These are phyloP conservation scores for Panus rudis DNA, from an alignment of 768 basidiomycete genomes.

Conservation along the genomic window DNA sequence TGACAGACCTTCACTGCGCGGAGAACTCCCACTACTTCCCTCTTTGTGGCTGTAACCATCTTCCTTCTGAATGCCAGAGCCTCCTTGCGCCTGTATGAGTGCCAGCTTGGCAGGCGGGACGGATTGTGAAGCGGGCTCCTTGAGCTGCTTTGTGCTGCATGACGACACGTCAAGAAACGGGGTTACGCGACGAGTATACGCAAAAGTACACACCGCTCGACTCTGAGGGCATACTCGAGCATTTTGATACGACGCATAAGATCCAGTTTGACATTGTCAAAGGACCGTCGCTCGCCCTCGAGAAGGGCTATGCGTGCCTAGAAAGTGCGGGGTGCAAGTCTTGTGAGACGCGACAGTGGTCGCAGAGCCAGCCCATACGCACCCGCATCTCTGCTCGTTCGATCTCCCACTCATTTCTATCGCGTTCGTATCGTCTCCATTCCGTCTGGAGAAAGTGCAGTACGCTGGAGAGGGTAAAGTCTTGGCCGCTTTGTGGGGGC, in stretches of 20 bases:
- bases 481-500: slow-evolving; percentile 82
- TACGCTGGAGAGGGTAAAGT: slow-evolving; percentile 89
- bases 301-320: slow-evolving; percentile 95
- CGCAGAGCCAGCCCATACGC: slow-evolving; percentile 27
- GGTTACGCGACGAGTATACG: slow-evolving; percentile 11
- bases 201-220: slow-evolving; percentile 75
- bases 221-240: slow-evolving; percentile 94
- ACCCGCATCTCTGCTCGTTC: slow-evolving; percentile 99
- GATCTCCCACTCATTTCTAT: slow-evolving; percentile 99
- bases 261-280: slow-evolving; percentile 95
- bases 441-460: slow-evolving; percentile 97
- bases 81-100: slow-evolving; percentile 47
- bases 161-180: slow-evolving; percentile 29
- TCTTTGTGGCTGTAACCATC: slow-evolving; percentile 69
- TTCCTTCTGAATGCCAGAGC: slow-evolving; percentile 53
- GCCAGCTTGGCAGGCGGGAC: slow-evolving; percentile 63
- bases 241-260: slow-evolving; percentile 96
- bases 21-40: slow-evolving; percentile 76
- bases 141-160: slow-evolving; percentile 73
- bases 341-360: slow-evolving; percentile 18
- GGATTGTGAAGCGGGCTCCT: slow-evolving; percentile 48
- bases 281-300: slow-evolving; percentile 94
- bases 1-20: slow-evolving; percentile 70
- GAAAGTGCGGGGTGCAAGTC: slow-evolving; percentile 4
- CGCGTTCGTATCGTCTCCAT: slow-evolving; percentile 96